Evolutionary conservation across 108 stramenopile species (phyloP), one percentile per base, ranked within the genome.

Genomic region (Cyclotella cryptica): DNA sequence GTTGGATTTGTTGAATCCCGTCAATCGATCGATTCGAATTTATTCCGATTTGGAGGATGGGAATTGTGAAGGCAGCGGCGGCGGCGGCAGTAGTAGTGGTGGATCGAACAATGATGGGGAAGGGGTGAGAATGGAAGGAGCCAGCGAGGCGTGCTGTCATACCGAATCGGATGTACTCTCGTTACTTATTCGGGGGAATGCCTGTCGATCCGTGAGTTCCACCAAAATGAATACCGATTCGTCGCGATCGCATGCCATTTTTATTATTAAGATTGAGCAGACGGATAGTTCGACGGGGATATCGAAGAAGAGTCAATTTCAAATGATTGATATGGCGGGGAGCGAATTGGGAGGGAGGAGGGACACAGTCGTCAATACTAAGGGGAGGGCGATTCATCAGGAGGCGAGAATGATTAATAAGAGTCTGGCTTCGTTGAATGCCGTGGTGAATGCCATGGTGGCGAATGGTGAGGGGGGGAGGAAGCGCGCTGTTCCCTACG

Each of bases 281-380:
- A 85, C 73, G 46, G 81, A 94, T 68, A 65, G 46, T 15, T 29
- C 49, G 28, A 87, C 85, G 15, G 88, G 84, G 3, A 74, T 76
- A 22, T 75, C 85, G 13, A 79, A 71, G 30, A 64, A 64, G 22
- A 90, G 91, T 59, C 77, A 79, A 17, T 58, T 98, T 62, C 77
- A 84, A 51, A 70, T 97, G 69, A 84, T 96, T 44, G 98, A 98
- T 79, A 75, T 96, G 72, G 98, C 96, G 19, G 98, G 98, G 14
- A 86, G 83, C 61, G 96, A 98, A 83, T 69, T 88, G 61, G 90
- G 70, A 28, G 65, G 69, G 55, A 83, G 77, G 53, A 58, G 54
- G 30, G 60, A 61, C 22, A 59, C 40, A 9, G 60, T 17, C 24
- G 19, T 22, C 43, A 54, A 27, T 11, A 77, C 71, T 0, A 87